Base-by-base conservation (phyloP, 768 basidiomycete genomes). In the Pisolithus marmoratus region DNA sequence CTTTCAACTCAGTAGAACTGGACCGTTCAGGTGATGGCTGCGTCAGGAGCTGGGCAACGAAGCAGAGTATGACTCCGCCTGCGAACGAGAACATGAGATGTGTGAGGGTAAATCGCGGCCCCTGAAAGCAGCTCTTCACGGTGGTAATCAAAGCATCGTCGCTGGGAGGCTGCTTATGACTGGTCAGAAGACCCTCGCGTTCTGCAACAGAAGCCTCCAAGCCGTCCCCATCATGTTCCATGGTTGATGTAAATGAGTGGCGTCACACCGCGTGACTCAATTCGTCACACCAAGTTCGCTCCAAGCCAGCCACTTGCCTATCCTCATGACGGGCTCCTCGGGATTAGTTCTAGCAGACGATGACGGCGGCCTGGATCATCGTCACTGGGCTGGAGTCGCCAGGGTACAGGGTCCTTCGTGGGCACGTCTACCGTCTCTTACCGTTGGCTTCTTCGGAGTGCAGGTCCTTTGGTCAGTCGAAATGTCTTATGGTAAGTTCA, bases 401-500 rank as follows among this genome's bases (percentile, higher is more conserved):
- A 76, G 71, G 51, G 80, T 92, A 24, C 57, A 77, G 6, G 89
- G 90, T 0, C 90, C 91, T 1, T 56, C 61, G 54, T 90, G 84
- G 83, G 63, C 78, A 0, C 82, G 79, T 44, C 67, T 88, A 24
- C 86, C 88, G 1, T 74, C 77, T 3, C 67, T 95, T 37, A 94
- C 92, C 0, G 61, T 93, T 7, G 87, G 90, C 1, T 70, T 94
- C 48, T 68, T 92, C 3, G 94, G 94, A 6, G 83, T 94, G 1
- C 89, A 91, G 65, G 82, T 92, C 54, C 81, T 95, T 44, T 96
- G 94, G 94, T 87, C 87, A 1, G 85, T 95, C 12, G 94, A 96
- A 63, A 94, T 96, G 90, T 86, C 90, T 0, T 94, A 95, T 55
- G 91, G 89, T 60, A 50, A 34, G 60, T 46, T 11, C 46, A 19